A percentile compares a stretch with the other conserved stretches of the same genome.
Conservation (phyloP, 345 rosid species). For the Dipteronia dyeriana region DNA sequence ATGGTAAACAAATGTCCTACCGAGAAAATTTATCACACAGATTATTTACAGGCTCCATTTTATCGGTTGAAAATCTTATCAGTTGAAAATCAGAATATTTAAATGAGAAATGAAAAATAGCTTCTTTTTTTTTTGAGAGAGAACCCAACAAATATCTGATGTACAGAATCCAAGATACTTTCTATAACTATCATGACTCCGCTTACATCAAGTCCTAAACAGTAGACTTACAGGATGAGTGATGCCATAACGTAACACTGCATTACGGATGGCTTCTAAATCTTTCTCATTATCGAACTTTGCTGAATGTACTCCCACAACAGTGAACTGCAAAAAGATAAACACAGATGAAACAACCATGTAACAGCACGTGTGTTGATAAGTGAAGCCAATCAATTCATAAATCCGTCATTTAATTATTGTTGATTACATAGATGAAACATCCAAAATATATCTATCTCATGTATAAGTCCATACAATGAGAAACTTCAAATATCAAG, state of each 20-base stretch:
- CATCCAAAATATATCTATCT: background rate
- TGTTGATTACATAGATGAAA: background rate
- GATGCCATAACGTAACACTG: constrained; percentile 81
- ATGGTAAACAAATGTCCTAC: background rate
- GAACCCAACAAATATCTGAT: constrained; percentile 4
- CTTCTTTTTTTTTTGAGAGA: background rate
- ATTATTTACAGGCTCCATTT: too few species aligned
- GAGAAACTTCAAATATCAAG: background rate
- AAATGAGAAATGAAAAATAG: background rate
- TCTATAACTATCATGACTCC: constrained; percentile 7
- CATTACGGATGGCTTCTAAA: constrained; percentile 89
- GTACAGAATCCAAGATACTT: constrained; percentile 3
- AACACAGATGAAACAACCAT: constrained; percentile 4
- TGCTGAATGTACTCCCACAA: constrained; percentile 96
- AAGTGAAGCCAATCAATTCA: background rate
- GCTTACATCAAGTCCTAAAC: constrained; percentile 13
- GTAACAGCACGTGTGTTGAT: background rate
- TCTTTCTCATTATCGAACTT: constrained; percentile 98
- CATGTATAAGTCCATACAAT: background rate
- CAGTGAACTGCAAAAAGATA: constrained; percentile 61
- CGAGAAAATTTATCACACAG: background rate
- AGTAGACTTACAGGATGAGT: constrained; percentile 70
- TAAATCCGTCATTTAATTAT: background rate
- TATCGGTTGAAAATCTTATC: too few species aligned
- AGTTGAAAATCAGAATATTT: too few species aligned